Evolutionary conservation across 495 filamentous ascomycete species (phyloP), one percentile per base, ranked within the genome.

Genomic region (Penicillium subrubescens): DNA sequence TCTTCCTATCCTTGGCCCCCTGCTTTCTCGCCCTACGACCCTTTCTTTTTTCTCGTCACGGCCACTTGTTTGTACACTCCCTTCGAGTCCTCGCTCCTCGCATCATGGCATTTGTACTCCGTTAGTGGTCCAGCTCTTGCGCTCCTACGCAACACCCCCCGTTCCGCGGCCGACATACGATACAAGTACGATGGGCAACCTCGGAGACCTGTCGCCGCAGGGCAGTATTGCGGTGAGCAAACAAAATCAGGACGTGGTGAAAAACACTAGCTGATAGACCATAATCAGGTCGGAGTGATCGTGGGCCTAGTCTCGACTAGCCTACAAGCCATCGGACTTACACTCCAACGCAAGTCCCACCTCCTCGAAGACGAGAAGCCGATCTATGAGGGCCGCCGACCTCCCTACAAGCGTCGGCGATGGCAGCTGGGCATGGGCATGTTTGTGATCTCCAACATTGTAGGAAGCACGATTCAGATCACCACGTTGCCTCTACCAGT

Each of bases 391-490:
- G 74, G 86, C 46, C 88, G 92, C 66, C 82, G 95, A 67, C 95
- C 95, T 34, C 92, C 96, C 5, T 94, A 97, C 77, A 88, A 90
- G 71, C 87, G 95, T 73, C 86, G 96, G 74, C 85, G 93, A 84
- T 99, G 95, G 95, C 95, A 99, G 82, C 74, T 97, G 61, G 95
- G 95, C 57, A 98, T 99, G 92, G 84, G 88, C 67, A 96, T 99
- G 88, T 99, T 98, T 81, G 86, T 99, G 64, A 79, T 97, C 57
- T 88, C 94, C 65, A 99, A 99, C 69, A 84, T 99, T 59, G 82
- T 97, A 57, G 95, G 95, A 25, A 97, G 93, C 75, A 93, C 92
- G 5, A 95, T 99, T 63, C 95, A 99, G 73, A 98, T 99, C 73
- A 98, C 95, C 7, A 97, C 93, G 6, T 84, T 99, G 51, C 95